Base-by-base conservation (phyloP, 1,284 basidiomycete genomes). In the Irpex lacteus region DNA sequence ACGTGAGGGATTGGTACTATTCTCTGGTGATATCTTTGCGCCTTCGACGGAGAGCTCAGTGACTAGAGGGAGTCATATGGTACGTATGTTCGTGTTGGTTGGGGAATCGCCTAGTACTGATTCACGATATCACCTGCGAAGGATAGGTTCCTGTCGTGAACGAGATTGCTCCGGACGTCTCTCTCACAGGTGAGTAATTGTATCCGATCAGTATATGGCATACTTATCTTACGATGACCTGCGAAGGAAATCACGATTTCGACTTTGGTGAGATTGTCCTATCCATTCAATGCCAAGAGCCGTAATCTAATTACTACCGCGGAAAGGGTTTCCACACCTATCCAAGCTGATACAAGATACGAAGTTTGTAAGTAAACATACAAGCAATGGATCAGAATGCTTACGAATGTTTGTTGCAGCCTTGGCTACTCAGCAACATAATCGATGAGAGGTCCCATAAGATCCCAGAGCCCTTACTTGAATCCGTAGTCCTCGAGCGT, bases 31-130 rank as follows among this genome's bases (percentile, higher is more conserved):
- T 74, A 79, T 93, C 3, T 95, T 95, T 74, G 89, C 89, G 18
- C 95, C 94, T 0, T 93, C 91, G 2, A 85, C 95, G 0, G 94
- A 96, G 77, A 93, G 90, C 70, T 89, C 90, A 6, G 89, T 98
- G 21, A 96, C 95, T 3, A 81, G 95, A 74, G 95, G 95, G 52
- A 94, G 90, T 65, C 94, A 97, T 83, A 93, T 97, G 92, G 92
- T 94, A 69, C 70, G 82, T 65, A 56, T 15, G 40, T 44, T 44
- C 18, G 18, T 18, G 19, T 18, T 1, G 18, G 44, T 47, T 1
- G 6, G 9, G n/a, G 44, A 11, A 47, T 11, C 15, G 50, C 50
- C 18, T 19, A 8, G 8, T n/a, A n/a, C 8, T 7, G 18, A n/a
- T 52, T 5, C n/a, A 7, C 18, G 18, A 9, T 52, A 18, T 18